phyloP scores from a whole-genome alignment of 306 rosid species.

The Pachyrhizus erosus region DNA sequence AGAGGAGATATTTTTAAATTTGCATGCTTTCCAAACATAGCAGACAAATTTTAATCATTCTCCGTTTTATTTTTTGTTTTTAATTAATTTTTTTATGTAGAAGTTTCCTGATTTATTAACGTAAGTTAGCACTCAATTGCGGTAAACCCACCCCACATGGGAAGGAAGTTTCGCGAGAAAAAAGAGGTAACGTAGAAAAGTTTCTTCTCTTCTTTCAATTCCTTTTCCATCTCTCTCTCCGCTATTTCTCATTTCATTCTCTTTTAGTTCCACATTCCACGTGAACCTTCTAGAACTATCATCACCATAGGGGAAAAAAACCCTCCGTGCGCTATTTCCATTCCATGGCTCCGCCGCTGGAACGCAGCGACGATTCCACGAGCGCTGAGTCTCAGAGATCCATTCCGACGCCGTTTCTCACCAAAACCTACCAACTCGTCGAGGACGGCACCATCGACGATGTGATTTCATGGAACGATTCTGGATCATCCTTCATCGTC shows the following conservation, averaged over 20 bases:
- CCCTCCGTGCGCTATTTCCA: background rate
- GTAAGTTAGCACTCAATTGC: background rate
- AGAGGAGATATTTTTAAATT: background rate
- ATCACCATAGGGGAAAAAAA: background rate
- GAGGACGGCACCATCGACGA: conserved; percentile 64
- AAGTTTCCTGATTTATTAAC: conserved; percentile 14
- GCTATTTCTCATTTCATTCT: background rate
- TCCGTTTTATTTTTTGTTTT: background rate
- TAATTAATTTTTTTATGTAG: background rate
- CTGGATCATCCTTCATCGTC: conserved; percentile 77
- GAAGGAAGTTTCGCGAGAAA: conserved; percentile 43
- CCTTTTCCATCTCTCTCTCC: background rate
- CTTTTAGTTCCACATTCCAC: conserved; percentile 7
- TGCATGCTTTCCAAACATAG: background rate
- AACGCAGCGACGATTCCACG: conserved; percentile 38
- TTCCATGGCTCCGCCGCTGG: conserved; percentile 56
- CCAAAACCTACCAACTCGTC: conserved; percentile 69
- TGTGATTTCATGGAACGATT: conserved; percentile 76
- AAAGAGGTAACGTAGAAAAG: conserved; percentile 10
- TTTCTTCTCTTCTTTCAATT: background rate
- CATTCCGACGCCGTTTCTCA: conserved; percentile 70
- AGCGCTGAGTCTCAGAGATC: conserved; percentile 50
- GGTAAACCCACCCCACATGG: background rate
- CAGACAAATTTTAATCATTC: background rate
- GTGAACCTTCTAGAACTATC: conserved; percentile 77